Percentiles rank a stretch among this genome's conserved stretches.
phyloP scores from a whole-genome alignment of 1,284 basidiomycete species.

The Tylopilus orsonianus region DNA sequence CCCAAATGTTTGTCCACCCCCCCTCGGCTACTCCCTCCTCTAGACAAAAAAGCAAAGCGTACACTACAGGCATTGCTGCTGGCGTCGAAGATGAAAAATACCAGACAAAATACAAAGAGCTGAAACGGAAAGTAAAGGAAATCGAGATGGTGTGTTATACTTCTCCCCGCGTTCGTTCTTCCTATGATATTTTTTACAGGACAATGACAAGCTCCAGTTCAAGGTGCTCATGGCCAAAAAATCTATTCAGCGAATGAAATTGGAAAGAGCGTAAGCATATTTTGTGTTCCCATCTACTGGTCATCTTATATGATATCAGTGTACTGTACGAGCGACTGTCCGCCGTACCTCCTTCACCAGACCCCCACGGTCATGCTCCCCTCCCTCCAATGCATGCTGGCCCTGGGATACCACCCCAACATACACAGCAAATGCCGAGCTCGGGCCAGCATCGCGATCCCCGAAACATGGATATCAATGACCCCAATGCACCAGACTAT shows the following conservation, averaged over 20 bases:
- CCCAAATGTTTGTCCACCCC: conserved; percentile 34
- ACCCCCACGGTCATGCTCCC: conserved; percentile 41
- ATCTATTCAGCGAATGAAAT: conserved; percentile 84
- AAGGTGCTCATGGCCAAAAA: conserved; percentile 81
- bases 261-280: conserved; percentile 82
- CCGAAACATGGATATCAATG: conserved; percentile 42
- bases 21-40: conserved; percentile 32
- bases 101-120: conserved; percentile 85
- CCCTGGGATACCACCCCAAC: conserved; percentile 36
- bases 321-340: conserved; percentile 77
- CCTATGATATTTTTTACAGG: conserved; percentile 43
- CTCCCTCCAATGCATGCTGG: conserved; percentile 40
- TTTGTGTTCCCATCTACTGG: conserved; percentile 17
- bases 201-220: conserved; percentile 85
- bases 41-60: conserved; percentile 53
- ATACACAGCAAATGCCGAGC: conserved; percentile 35
- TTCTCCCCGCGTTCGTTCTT: conserved; percentile 4
- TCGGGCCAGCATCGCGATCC: conserved; percentile 41
- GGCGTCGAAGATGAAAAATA: conserved; percentile 88
- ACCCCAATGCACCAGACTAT: conserved; percentile 47
- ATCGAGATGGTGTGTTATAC: conserved; percentile 70
- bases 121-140: conserved; percentile 87
- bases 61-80: conserved; percentile 65
- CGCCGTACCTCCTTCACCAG: conserved; percentile 54
- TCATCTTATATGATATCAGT: conserved; percentile 41